Conservation (phyloP, 2,329 filamentous ascomycete genomes). For the Colletotrichum somersetense region DNA sequence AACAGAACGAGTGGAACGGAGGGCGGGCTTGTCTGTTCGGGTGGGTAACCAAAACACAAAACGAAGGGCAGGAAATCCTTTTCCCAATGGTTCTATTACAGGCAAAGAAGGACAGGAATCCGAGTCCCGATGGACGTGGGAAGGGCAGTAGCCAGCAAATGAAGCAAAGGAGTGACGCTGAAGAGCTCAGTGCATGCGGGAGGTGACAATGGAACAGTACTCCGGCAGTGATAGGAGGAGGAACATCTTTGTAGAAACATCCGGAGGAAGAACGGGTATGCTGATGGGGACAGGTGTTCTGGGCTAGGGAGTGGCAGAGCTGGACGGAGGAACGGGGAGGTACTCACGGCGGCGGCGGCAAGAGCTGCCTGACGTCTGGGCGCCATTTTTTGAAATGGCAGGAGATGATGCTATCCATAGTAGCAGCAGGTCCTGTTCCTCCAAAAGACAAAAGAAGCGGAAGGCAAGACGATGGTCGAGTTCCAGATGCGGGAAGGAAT, state of each 20-base stretch:
- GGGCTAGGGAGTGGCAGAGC: not conserved
- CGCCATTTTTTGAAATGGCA: conserved; percentile 33
- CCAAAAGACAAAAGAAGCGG: not conserved
- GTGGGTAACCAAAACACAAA: conserved; percentile 40
- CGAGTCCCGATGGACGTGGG: conserved; percentile 11
- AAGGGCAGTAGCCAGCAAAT: conserved; percentile 28
- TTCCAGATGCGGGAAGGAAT: not conserved
- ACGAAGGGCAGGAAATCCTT: conserved; percentile 27
- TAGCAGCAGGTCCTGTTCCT: conserved; percentile 20
- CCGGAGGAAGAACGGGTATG: conserved; percentile 29
- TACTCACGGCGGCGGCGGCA: conserved; percentile 37
- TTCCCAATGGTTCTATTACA: not conserved
- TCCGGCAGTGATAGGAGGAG: conserved; percentile 17
- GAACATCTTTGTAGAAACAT: not conserved
- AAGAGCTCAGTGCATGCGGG: conserved; percentile 14
- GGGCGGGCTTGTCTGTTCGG: conserved; percentile 7
- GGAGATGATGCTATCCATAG: conserved; percentile 36
- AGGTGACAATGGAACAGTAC: conserved; percentile 11
- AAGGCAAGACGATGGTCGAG: not conserved
- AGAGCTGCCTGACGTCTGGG: conserved; percentile 36
- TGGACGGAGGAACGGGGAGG: not conserved
- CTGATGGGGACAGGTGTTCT: not conserved
- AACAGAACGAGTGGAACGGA: conserved; percentile 28
- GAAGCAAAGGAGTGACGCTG: conserved; percentile 32
- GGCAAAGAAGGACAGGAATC: conserved; percentile 33